Conservation (phyloP, 1,284 basidiomycete genomes). For the Pulveroboletus sp. region DNA sequence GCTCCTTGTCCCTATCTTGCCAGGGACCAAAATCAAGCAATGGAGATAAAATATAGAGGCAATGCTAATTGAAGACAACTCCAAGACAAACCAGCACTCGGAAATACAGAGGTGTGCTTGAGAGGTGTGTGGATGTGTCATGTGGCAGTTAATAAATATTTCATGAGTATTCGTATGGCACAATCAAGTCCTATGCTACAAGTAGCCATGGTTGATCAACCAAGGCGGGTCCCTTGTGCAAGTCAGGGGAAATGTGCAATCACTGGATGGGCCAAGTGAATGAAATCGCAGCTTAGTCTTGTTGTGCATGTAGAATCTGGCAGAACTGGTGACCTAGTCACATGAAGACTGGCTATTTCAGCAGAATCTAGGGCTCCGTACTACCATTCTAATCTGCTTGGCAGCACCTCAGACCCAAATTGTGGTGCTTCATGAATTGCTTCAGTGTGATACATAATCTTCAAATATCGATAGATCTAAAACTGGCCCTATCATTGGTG, state of each 20-base stretch:
- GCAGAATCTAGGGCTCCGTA: too few relatives aligned
- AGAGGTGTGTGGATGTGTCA: neutral
- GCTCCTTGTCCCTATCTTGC: conserved; percentile 23
- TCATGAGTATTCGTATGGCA: neutral
- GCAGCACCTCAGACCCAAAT: too few relatives aligned
- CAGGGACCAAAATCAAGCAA: conserved; percentile 27
- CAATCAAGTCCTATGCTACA: neutral
- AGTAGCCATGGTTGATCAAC: neutral
- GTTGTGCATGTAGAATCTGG: too few relatives aligned
- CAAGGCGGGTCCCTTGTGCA: neutral
- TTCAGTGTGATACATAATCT: too few relatives aligned
- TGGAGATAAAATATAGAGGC: conserved; percentile 23
- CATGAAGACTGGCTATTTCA: too few relatives aligned
- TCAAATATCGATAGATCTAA: too few relatives aligned
- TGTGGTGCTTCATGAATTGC: too few relatives aligned
- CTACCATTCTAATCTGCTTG: too few relatives aligned
- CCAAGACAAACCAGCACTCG: neutral
- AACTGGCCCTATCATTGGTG: too few relatives aligned
- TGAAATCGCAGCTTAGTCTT: too few relatives aligned
- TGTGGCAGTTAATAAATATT: neutral
- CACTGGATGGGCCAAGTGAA: neutral
- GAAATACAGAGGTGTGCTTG: neutral
- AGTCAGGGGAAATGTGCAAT: neutral
- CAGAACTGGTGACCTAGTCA: too few relatives aligned
- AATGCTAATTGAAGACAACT: neutral